Conservation (phyloP, 2,329 filamentous ascomycete species). For the Ploettnerulaceae sp. region DNA sequence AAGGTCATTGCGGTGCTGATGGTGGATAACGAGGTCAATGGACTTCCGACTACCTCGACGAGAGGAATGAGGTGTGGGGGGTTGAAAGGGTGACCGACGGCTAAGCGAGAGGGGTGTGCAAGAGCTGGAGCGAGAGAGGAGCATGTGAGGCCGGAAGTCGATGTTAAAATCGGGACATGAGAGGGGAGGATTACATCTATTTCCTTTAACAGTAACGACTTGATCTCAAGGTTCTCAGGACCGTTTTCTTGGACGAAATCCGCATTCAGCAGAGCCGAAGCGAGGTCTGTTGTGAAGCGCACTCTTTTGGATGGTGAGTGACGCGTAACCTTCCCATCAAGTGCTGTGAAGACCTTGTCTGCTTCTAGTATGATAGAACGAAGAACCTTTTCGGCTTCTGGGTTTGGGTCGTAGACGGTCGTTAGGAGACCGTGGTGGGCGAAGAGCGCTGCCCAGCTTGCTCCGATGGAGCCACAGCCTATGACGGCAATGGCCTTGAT, state of each 20-base stretch:
- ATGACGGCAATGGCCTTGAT: background rate
- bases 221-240: background rate
- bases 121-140: background rate
- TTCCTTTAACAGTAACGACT: background rate
- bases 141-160: background rate
- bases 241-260: background rate
- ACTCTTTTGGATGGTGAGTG: background rate
- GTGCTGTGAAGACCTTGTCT: background rate
- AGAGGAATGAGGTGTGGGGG: slow-evolving; percentile 45
- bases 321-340: background rate
- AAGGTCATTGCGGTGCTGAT: slow-evolving; percentile 34
- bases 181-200: background rate
- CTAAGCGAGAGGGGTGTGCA: slow-evolving; percentile 27
- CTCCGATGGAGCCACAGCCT: background rate
- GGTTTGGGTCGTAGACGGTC: background rate
- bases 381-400: background rate
- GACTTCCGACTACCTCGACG: slow-evolving; percentile 41
- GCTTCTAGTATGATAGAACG: background rate
- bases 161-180: background rate
- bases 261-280: background rate
- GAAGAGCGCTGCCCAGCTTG: background rate
- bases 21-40: slow-evolving; percentile 7
- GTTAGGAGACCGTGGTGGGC: background rate
- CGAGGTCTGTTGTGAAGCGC: background rate
- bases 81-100: slow-evolving; percentile 46